Evolutionary conservation across 2,329 filamentous ascomycete species (phyloP).

Genomic region (Chrysosporium keratinophilum): DNA sequence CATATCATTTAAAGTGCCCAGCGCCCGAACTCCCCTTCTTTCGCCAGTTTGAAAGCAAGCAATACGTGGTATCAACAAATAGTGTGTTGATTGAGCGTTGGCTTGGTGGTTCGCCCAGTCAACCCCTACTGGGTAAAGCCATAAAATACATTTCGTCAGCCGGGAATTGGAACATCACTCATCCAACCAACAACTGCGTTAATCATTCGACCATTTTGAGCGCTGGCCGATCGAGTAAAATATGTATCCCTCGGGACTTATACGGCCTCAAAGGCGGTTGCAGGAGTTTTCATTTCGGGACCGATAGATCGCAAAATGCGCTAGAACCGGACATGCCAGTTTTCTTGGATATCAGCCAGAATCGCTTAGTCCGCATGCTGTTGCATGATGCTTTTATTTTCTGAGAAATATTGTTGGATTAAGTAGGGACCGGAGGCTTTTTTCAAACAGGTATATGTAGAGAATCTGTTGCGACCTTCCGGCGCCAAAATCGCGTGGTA

Average conservation of each 20-base stretch:
- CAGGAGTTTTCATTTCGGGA: neutral
- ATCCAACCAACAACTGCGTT: no score
- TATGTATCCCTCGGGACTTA: no score
- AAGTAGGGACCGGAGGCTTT: neutral
- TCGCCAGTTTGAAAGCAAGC: neutral
- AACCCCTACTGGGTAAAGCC: no score
- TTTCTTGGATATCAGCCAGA: neutral
- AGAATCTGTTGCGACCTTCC: constrained; percentile 6
- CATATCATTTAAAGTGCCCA: neutral
- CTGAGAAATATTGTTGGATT: neutral
- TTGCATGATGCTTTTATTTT: neutral
- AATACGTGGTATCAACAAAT: neutral
- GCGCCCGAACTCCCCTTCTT: neutral
- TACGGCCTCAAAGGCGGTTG: no score
- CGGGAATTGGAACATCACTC: no score
- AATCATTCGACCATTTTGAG: no score
- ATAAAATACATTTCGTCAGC: no score
- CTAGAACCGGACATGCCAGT: neutral
- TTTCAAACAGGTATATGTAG: neutral
- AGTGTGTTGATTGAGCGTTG: neutral
- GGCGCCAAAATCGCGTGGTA: constrained; percentile 13
- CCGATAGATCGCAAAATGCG: neutral
- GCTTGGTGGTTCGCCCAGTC: no score
- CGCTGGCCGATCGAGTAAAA: no score
- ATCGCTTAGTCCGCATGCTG: neutral